These are phyloP conservation scores for Rubus idaeus DNA, from an alignment of 306 rosid species.

Conservation along the genomic window DNA sequence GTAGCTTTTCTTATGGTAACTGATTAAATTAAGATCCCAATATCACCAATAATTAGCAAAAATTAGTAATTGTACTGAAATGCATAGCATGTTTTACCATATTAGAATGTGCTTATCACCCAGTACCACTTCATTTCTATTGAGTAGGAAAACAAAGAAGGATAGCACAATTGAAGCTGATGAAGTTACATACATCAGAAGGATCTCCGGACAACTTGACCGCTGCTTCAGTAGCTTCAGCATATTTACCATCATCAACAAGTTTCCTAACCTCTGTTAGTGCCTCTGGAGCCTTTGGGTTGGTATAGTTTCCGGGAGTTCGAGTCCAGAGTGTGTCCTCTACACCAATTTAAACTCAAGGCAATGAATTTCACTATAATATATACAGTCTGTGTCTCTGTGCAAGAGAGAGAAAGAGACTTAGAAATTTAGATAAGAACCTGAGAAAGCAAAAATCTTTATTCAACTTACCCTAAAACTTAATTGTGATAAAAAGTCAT, in stretches of 20 bases:
- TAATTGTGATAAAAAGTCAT: not conserved
- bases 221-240: constrained; percentile 74
- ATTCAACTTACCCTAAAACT: not conserved
- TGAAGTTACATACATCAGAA: constrained; percentile 54
- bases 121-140: not conserved
- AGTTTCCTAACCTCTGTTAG: constrained; percentile 73
- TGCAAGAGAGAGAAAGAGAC: not conserved
- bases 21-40: not conserved
- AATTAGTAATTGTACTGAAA: not conserved
- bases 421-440: not conserved
- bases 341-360: constrained; percentile 17
- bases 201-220: constrained; percentile 64
- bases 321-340: constrained; percentile 99
- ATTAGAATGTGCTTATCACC: not conserved
- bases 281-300: constrained; percentile 65
- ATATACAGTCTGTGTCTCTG: not conserved
- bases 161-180: constrained; percentile 19
- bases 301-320: constrained; percentile 67
- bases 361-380: not conserved
- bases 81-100: not conserved
- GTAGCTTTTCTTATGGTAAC: too few species aligned
- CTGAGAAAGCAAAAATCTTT: not conserved
- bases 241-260: constrained; percentile 62
- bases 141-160: not conserved
- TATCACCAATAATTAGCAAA: not conserved